Percentiles rank a stretch among this genome's conserved stretches.
Evolutionary conservation across 2,329 filamentous ascomycete genomes (phyloP).

Genomic region (Leptosphaerulina australis): DNA sequence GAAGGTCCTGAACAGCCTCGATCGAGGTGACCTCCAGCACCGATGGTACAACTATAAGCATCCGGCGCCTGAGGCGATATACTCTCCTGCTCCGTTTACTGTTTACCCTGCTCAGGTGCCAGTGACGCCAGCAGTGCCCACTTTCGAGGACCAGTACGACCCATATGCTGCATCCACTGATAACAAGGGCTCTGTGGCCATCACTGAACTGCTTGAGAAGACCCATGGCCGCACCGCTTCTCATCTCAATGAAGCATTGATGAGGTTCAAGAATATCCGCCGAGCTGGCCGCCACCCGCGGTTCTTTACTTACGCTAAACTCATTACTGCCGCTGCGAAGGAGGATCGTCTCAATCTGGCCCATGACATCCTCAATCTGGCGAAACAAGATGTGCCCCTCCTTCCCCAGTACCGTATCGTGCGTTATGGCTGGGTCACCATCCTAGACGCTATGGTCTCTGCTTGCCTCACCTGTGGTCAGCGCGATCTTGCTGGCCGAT

Average conservation of each 20-base stretch:
- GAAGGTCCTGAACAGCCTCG: constrained; percentile 62
- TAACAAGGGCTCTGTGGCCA: constrained; percentile 88
- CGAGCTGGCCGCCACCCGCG: constrained; percentile 88
- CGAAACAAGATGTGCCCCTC: constrained; percentile 84
- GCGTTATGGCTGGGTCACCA: constrained; percentile 93
- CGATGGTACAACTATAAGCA: constrained; percentile 66
- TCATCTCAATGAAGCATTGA: constrained; percentile 78
- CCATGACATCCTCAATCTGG: constrained; percentile 87
- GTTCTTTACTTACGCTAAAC: constrained; percentile 95
- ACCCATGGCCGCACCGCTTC: constrained; percentile 73
- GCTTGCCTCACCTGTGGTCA: constrained; percentile 85
- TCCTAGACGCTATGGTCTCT: constrained; percentile 94
- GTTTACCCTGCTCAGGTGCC: constrained; percentile 56
- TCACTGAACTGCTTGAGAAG: constrained; percentile 88
- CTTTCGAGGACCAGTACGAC: constrained; percentile 83
- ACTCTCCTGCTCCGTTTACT: constrained; percentile 58
- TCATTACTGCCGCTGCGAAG: constrained; percentile 88
- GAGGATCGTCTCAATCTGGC: constrained; percentile 81
- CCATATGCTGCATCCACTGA: constrained; percentile 90
- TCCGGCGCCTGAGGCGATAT: constrained; percentile 50
- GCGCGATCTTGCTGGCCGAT: constrained; percentile 79
- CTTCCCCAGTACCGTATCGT: constrained; percentile 84
- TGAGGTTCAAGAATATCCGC: constrained; percentile 89
- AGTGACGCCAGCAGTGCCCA: constrained; percentile 61
- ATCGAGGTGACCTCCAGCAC: constrained; percentile 54